Evolutionary conservation across 2,329 filamentous ascomycete genomes (phyloP).

Genomic region (Rachicladosporium sp.): DNA sequence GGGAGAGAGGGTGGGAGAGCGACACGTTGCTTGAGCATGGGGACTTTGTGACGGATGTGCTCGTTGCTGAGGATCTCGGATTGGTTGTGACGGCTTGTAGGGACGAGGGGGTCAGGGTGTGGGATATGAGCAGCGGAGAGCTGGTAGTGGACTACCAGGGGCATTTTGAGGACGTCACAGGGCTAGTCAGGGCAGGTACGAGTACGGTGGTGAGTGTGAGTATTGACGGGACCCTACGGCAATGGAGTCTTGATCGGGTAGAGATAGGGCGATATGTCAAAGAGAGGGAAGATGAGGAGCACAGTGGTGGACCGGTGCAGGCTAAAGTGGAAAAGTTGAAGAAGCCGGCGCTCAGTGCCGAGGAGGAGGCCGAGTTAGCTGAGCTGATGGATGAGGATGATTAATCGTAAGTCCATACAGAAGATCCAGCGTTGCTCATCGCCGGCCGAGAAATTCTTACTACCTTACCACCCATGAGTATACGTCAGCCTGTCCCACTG

Average conservation of each 20-base stretch:
- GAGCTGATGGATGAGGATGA: constrained; percentile 76
- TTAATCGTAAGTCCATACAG: background rate
- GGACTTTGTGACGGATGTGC: constrained; percentile 78
- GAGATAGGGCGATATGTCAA: constrained; percentile 46
- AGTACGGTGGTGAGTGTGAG: constrained; percentile 61
- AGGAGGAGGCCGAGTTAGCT: constrained; percentile 86
- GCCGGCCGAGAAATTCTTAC: too few species aligned
- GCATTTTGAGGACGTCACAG: constrained; percentile 89
- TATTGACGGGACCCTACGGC: constrained; percentile 79
- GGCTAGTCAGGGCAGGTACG: constrained; percentile 46
- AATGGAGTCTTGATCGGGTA: constrained; percentile 59
- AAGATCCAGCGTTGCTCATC: too few species aligned
- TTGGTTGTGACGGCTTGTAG: constrained; percentile 81
- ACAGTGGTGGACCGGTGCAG: constrained; percentile 33
- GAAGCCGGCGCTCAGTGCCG: constrained; percentile 50
- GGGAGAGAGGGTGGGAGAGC: constrained; percentile 53
- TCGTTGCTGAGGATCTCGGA: constrained; percentile 49
- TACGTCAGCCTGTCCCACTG: background rate
- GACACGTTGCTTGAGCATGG: constrained; percentile 69
- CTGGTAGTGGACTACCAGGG: constrained; percentile 41
- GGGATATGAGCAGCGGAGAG: constrained; percentile 44
- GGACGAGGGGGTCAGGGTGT: constrained; percentile 84
- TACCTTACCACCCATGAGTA: background rate
- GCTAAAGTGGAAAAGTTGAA: background rate
- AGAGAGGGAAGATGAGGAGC: constrained; percentile 38